Conservation (phyloP, 148 eudicot genomes). For the Rhododendron griersonianum region DNA sequence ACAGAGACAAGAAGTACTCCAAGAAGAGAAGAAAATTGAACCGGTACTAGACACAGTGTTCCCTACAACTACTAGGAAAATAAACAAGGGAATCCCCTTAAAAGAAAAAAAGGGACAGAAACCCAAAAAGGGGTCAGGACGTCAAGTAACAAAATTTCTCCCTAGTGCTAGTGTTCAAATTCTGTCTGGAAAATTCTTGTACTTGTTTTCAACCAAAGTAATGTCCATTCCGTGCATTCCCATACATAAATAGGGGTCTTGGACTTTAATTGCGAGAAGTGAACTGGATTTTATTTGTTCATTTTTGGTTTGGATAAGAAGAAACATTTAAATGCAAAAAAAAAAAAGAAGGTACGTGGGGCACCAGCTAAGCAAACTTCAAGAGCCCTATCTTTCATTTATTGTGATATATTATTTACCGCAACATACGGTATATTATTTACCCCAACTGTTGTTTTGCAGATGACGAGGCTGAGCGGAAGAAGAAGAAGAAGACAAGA, state of each 20-base stretch:
- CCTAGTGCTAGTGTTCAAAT: not conserved
- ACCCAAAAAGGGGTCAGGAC: not conserved
- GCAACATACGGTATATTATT: not conserved
- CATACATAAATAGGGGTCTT: not conserved
- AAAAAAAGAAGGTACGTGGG: not conserved
- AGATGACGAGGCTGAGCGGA: slow-evolving; percentile 76
- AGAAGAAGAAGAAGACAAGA: slow-evolving; percentile 68
- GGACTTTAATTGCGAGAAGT: not conserved
- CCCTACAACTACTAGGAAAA: not conserved
- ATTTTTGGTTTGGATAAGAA: not conserved
- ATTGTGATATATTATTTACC: not conserved
- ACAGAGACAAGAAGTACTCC: not conserved
- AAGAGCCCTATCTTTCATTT: not conserved
- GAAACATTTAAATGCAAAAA: not conserved
- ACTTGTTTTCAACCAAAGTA: not conserved
- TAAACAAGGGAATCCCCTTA: not conserved
- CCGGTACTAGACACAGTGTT: not conserved
- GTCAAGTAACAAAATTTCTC: not conserved
- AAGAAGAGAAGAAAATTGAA: not conserved
- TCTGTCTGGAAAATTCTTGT: not conserved
- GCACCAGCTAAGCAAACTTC: not conserved
- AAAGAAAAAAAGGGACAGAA: not conserved
- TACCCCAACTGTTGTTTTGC: slow-evolving; percentile 15
- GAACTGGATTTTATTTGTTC: not conserved
- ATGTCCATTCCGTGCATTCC: not conserved